Percentiles rank a stretch among this genome's conserved stretches.
These are phyloP conservation scores for Eucalyptus brandiana DNA, from an alignment of 345 rosid genomes.

Conservation along the genomic window DNA sequence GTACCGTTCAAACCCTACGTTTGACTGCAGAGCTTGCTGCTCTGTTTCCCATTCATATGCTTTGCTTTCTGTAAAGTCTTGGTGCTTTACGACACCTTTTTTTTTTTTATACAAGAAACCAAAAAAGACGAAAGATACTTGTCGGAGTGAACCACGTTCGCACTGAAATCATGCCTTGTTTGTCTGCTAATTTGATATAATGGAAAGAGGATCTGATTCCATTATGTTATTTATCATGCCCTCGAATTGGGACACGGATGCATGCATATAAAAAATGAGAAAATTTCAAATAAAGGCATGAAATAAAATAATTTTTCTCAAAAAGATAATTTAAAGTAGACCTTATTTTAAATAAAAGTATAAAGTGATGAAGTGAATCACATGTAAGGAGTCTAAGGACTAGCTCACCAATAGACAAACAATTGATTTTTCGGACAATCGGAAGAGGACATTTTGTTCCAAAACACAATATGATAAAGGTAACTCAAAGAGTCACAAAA, in stretches of 20 bases:
- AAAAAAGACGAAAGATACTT: background rate
- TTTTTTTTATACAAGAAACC: background rate
- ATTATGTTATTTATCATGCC: background rate
- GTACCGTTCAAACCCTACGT: background rate
- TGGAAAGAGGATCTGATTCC: background rate
- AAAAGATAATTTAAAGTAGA: no score
- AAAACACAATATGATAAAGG: no score
- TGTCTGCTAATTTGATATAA: background rate
- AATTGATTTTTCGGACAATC: no score
- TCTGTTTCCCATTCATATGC: background rate
- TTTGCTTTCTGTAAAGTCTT: background rate
- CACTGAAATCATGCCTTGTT: background rate
- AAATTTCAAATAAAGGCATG: no score
- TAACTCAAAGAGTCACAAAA: no score
- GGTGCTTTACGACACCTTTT: background rate
- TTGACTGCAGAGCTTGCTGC: background rate
- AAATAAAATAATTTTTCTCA: no score
- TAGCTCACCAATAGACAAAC: no score
- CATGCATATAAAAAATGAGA: background rate
- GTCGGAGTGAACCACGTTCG: background rate
- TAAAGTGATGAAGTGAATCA: no score
- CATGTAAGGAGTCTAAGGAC: no score
- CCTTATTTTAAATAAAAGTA: accelerated
- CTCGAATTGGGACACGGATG: background rate
- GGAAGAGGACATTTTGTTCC: no score